Conservation (phyloP, 805 yeast genomes). For the Metschnikowia orientalis region DNA sequence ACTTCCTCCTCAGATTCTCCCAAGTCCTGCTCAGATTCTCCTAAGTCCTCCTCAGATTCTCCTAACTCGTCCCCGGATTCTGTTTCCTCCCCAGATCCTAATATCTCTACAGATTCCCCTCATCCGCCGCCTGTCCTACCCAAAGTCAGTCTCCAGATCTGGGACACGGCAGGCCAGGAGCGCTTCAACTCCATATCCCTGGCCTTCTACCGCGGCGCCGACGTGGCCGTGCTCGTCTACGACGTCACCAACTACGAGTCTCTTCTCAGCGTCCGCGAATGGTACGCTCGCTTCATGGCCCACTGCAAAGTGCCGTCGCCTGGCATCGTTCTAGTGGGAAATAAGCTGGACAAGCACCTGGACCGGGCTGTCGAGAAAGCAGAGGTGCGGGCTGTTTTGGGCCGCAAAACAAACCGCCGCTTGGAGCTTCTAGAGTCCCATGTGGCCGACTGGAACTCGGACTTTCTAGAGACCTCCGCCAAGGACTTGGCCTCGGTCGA, state of each 20-base stretch:
- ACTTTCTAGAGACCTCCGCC: slow-evolving; percentile 31
- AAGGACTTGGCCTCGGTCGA: slow-evolving; percentile 29
- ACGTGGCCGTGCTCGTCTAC: slow-evolving; percentile 50
- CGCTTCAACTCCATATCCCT: slow-evolving; percentile 46
- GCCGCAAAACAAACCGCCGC: slow-evolving; percentile 15
- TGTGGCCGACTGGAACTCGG: slow-evolving; percentile 32
- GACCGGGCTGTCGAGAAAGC: slow-evolving; percentile 35
- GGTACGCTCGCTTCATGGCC: slow-evolving; percentile 47
- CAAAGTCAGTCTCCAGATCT: slow-evolving; percentile 48
- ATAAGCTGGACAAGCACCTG: slow-evolving; percentile 39
- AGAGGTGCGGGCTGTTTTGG: slow-evolving; percentile 34
- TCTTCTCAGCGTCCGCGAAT: slow-evolving; percentile 41
- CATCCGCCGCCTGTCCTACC: slow-evolving; percentile 56
- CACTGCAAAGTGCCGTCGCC: slow-evolving; percentile 47
- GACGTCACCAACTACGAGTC: slow-evolving; percentile 51
- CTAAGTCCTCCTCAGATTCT: too few relatives aligned
- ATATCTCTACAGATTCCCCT: slow-evolving; percentile 53
- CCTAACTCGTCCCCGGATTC: too few relatives aligned
- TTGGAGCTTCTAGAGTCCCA: slow-evolving; percentile 21
- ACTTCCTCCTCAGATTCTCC: too few relatives aligned
- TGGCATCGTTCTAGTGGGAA: slow-evolving; percentile 50
- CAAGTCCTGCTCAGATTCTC: too few relatives aligned
- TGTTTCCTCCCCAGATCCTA: slow-evolving; percentile 53
- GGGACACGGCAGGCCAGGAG: slow-evolving; percentile 50
- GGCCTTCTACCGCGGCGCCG: slow-evolving; percentile 58